Evolutionary conservation across 768 basidiomycete species (phyloP).

Genomic region (Tulasnella sp.): DNA sequence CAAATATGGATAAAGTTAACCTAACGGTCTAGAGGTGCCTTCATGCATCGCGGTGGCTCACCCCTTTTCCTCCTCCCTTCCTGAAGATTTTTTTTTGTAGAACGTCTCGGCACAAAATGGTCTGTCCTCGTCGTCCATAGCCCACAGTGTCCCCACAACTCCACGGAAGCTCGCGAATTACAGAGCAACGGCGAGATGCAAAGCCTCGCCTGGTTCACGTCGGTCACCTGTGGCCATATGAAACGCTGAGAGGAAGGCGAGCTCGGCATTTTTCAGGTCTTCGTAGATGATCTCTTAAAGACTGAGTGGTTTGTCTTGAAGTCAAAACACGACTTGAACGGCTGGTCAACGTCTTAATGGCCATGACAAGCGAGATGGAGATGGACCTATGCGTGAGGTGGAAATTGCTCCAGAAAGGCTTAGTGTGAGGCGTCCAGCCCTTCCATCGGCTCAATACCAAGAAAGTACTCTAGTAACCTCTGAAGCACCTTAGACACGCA

Average conservation of each 20-base stretch:
- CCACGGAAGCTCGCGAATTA: too few species aligned
- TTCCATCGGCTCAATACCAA: too few species aligned
- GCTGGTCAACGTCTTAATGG: too few species aligned
- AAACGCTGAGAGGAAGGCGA: background rate
- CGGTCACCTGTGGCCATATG: background rate
- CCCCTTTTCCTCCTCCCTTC: background rate
- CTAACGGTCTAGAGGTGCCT: background rate
- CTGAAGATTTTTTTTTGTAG: background rate
- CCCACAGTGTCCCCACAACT: background rate
- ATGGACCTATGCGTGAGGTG: too few species aligned
- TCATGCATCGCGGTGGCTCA: background rate
- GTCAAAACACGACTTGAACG: too few species aligned
- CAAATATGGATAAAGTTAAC: background rate
- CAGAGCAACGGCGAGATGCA: background rate
- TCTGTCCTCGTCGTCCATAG: background rate
- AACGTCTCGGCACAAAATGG: background rate
- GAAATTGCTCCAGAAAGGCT: too few species aligned
- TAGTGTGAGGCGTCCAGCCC: too few species aligned
- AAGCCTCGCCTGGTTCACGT: background rate
- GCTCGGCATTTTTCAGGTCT: background rate
- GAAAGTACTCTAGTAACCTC: too few species aligned
- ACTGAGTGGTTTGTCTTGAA: background rate
- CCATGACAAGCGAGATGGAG: too few species aligned
- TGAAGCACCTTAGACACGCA: too few species aligned
- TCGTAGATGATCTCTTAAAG: background rate